These are phyloP conservation scores for Avena sativa DNA, from an alignment of 176 grass and related monocot genomes.

Conservation along the genomic window DNA sequence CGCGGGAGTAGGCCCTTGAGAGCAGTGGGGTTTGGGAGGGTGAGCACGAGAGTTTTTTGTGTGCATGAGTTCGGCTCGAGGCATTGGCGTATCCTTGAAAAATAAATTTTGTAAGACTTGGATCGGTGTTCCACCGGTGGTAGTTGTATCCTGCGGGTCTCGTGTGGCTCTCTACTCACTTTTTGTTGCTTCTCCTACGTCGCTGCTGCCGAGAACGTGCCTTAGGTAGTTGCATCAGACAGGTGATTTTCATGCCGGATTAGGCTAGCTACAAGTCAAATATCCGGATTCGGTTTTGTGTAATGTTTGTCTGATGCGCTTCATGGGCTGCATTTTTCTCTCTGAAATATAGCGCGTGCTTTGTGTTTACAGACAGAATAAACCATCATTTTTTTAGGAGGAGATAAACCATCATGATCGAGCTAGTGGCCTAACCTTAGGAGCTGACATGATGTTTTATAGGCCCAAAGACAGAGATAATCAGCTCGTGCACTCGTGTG, in stretches of 20 bases:
- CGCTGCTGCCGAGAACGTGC: neutral
- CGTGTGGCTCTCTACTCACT: too few species aligned
- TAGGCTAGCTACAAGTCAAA: neutral
- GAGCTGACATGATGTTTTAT: conserved; percentile 25
- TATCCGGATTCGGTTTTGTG: neutral
- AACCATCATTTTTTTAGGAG: neutral
- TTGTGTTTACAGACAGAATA: conserved; percentile 34
- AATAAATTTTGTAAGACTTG: too few species aligned
- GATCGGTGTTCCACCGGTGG: too few species aligned
- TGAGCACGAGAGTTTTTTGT: too few species aligned
- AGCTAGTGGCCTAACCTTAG: conserved; percentile 31
- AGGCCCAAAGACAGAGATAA: conserved; percentile 1
- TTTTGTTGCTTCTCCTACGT: too few species aligned
- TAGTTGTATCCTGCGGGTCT: too few species aligned
- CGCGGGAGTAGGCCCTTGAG: too few species aligned
- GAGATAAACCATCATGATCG: conserved; percentile 31
- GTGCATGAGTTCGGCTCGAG: too few species aligned
- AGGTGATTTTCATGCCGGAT: conserved; percentile 13
- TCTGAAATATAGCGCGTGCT: conserved; percentile 13
- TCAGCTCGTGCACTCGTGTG: neutral
- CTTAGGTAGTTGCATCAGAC: neutral
- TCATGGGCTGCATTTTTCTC: neutral
- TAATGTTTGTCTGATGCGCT: conserved; percentile 8
- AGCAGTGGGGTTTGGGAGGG: too few species aligned
- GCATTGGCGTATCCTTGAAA: too few species aligned